A percentile compares a stretch with the other conserved stretches of the same genome.
Conservation (phyloP, 257 asterid species). For the Cynanchum wilfordii region DNA sequence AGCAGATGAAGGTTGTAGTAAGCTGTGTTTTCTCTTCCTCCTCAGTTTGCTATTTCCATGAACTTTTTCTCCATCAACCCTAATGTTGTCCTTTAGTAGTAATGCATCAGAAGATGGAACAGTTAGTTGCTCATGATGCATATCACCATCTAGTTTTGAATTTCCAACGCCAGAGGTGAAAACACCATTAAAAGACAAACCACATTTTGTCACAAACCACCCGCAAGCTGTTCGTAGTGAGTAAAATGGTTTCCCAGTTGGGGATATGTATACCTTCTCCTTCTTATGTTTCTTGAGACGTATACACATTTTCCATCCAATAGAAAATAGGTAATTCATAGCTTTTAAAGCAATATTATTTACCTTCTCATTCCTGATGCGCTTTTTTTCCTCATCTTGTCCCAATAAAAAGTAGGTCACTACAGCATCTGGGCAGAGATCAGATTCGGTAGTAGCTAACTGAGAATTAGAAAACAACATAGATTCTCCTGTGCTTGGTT, state of each 20-base stretch:
- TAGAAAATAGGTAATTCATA: constrained; percentile 51
- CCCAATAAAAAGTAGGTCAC: constrained; percentile 24
- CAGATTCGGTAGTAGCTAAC: constrained; percentile 27
- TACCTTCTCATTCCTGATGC: background rate
- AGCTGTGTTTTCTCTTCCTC: constrained; percentile 31
- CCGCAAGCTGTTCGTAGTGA: constrained; percentile 56
- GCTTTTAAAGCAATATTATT: constrained; percentile 27
- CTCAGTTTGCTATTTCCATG: constrained; percentile 18
- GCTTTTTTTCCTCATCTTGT: background rate
- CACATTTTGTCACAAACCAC: constrained; percentile 26
- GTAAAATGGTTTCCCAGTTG: constrained; percentile 35
- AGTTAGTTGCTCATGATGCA: constrained; percentile 10
- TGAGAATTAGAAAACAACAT: constrained; percentile 14
- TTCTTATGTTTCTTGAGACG: constrained; percentile 9
- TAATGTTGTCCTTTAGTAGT: constrained; percentile 24
- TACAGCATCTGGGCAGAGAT: constrained; percentile 57
- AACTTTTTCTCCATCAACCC: constrained; percentile 22
- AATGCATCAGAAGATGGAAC: constrained; percentile 19
- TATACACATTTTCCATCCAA: constrained; percentile 56
- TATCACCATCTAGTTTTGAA: constrained; percentile 11
- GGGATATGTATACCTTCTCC: constrained; percentile 48
- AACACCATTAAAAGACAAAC: constrained; percentile 4
- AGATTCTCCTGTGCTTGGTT: constrained; percentile 25
- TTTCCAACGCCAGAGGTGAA: constrained; percentile 21
- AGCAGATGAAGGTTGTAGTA: constrained; percentile 9